A percentile compares a stretch with the other conserved stretches of the same genome.
phyloP scores from a whole-genome alignment of 345 rosid genomes.

The Sonneratia caseolaris region DNA sequence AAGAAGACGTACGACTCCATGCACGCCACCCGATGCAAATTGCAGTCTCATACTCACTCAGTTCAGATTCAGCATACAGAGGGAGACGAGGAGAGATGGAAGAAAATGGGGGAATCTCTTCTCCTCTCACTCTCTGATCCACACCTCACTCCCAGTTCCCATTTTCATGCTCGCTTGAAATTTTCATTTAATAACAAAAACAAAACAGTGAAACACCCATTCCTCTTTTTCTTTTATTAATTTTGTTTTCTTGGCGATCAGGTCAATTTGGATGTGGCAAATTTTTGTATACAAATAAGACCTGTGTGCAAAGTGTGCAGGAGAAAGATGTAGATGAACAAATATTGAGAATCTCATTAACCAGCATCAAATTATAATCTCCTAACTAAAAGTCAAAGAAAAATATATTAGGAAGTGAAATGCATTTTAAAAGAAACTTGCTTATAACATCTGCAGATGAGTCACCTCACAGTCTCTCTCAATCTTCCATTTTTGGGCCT shows the following conservation, averaged over 20 bases:
- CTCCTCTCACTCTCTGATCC: neutral
- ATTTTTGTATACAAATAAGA: too few relatives aligned
- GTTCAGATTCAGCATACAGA: neutral
- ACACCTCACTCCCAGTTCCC: neutral
- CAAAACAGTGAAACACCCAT: neutral
- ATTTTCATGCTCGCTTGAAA: neutral
- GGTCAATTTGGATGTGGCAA: too few relatives aligned
- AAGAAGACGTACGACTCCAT: neutral
- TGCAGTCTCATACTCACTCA: neutral
- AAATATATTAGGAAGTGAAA: too few relatives aligned
- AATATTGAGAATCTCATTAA: too few relatives aligned
- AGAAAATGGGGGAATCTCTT: neutral
- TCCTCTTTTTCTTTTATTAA: neutral
- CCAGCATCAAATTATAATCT: too few relatives aligned
- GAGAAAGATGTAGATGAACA: too few relatives aligned
- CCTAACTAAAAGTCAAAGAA: too few relatives aligned
- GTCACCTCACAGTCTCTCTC: slow-evolving; percentile 10
- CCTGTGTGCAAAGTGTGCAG: too few relatives aligned
- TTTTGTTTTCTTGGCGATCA: too few relatives aligned
- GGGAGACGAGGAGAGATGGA: neutral
- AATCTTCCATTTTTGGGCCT: neutral
- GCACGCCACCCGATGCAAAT: neutral
- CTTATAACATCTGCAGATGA: neutral
- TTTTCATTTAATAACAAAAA: neutral
- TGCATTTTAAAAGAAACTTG: neutral